Percentiles rank a stretch among this genome's conserved stretches.
Evolutionary conservation across 2,329 filamentous ascomycete species (phyloP).

Genomic region (Ilyonectria mors-panacis): DNA sequence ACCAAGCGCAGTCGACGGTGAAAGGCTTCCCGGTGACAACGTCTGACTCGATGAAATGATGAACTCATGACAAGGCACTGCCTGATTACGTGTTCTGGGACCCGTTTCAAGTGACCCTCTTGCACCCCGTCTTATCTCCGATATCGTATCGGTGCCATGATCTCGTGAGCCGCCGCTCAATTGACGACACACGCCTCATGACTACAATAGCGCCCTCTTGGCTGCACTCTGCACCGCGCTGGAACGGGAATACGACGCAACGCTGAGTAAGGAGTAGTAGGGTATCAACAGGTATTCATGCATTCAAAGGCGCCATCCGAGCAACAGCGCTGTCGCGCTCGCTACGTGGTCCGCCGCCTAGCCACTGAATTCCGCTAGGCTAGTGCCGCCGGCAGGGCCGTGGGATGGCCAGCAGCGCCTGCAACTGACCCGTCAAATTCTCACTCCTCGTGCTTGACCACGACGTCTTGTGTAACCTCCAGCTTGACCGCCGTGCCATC

Average conservation of each 20-base stretch:
- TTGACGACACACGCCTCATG: slow-evolving; percentile 32
- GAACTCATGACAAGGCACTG: slow-evolving; percentile 4
- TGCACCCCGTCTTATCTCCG: slow-evolving; percentile 46
- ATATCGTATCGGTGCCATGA: slow-evolving; percentile 48
- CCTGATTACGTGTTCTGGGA: slow-evolving; percentile 24
- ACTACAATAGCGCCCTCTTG: slow-evolving; percentile 39
- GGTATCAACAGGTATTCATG: slow-evolving; percentile 42
- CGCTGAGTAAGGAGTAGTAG: slow-evolving; percentile 1
- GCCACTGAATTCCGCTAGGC: slow-evolving; percentile 19
- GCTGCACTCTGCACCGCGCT: slow-evolving; percentile 20
- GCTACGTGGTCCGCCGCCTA: slow-evolving; percentile 31
- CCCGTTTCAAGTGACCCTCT: slow-evolving; percentile 11
- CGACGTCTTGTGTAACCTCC: slow-evolving; percentile 40
- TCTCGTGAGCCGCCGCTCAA: slow-evolving; percentile 42
- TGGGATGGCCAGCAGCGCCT: slow-evolving; percentile 5
- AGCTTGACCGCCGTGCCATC: slow-evolving; percentile 42
- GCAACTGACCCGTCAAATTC: slow-evolving; percentile 18
- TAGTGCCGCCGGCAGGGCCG: slow-evolving; percentile 24
- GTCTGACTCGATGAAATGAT: slow-evolving; percentile 2
- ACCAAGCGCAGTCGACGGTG: background rate
- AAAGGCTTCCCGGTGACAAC: slow-evolving; percentile 13
- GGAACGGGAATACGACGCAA: slow-evolving; percentile 18
- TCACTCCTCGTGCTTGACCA: slow-evolving; percentile 50
- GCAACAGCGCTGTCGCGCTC: slow-evolving; percentile 18
- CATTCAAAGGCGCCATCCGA: slow-evolving; percentile 23